These are phyloP conservation scores for Serendipita vermifera DNA, from an alignment of 768 basidiomycete species.

Conservation along the genomic window DNA sequence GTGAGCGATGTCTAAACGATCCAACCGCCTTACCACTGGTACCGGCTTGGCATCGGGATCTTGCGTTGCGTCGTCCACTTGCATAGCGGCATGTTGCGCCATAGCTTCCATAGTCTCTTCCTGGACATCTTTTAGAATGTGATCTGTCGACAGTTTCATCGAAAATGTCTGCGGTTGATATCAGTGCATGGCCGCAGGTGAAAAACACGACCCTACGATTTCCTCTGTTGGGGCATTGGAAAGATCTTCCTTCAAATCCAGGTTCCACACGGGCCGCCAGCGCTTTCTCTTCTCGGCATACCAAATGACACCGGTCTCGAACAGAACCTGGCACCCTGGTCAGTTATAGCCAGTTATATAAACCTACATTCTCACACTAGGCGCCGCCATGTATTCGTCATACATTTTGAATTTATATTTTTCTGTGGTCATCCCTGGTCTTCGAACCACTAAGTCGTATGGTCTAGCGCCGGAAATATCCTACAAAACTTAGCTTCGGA, in stretches of 20 bases:
- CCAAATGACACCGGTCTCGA: conserved; percentile 86
- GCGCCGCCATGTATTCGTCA: conserved; percentile 89
- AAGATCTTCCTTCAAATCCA: conserved; percentile 65
- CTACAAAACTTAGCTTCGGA: background rate
- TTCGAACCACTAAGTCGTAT: conserved; percentile 84
- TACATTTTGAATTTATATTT: conserved; percentile 87
- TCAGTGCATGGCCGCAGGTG: conserved; percentile 4
- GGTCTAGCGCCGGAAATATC: conserved; percentile 44
- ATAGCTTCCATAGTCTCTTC: background rate
- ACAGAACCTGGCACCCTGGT: conserved; percentile 50
- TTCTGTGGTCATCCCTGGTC: conserved; percentile 59
- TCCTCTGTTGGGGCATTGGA: conserved; percentile 32
- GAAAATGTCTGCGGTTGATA: conserved; percentile 53
- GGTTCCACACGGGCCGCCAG: conserved; percentile 34
- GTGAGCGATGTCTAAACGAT: too few species aligned
- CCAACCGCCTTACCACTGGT: background rate
- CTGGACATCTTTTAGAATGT: conserved; percentile 31
- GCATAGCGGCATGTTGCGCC: background rate
- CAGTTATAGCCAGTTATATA: background rate
- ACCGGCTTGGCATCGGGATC: background rate
- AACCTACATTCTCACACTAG: conserved; percentile 50
- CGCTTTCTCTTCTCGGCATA: conserved; percentile 63
- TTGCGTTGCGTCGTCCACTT: background rate
- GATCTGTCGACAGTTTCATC: conserved; percentile 83
- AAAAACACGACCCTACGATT: conserved; percentile 26